Conservation (phyloP, 257 asterid species). For the Hygrophila difformis region DNA sequence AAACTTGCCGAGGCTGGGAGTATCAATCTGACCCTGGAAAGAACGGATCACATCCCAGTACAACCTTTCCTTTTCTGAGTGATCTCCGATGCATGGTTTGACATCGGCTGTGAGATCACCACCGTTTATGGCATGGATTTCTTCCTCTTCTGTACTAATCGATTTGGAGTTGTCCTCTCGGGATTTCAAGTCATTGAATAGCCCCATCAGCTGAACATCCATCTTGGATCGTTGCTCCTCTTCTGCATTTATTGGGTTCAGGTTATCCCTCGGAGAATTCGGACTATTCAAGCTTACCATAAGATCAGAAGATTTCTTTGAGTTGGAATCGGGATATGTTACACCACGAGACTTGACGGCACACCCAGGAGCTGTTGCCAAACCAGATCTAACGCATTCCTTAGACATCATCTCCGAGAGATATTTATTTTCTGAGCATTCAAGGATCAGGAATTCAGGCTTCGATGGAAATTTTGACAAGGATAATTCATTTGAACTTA, state of each 20-base stretch:
- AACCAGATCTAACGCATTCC: constrained; percentile 12
- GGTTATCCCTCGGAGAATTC: constrained; percentile 27
- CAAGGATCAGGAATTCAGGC: too few species aligned
- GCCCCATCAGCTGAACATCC: constrained; percentile 30
- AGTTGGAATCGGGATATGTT: constrained; percentile 7
- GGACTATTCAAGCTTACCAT: constrained; percentile 38
- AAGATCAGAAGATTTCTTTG: constrained; percentile 29
- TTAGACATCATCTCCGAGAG: too few species aligned
- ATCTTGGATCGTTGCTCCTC: constrained; percentile 16
- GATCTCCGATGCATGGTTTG: constrained; percentile 7
- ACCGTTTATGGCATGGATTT: too few species aligned
- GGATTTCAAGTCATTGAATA: constrained; percentile 34
- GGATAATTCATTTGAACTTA: too few species aligned
- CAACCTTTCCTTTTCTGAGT: constrained; percentile 17
- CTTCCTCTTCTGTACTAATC: constrained; percentile 9
- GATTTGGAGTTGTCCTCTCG: constrained; percentile 21
- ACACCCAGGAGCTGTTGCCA: constrained; percentile 3
- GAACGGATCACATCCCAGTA: constrained; percentile 19
- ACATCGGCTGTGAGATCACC: too few species aligned
- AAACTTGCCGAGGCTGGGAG: constrained; percentile 14
- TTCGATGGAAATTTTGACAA: too few species aligned
- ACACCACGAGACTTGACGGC: constrained; percentile 14
- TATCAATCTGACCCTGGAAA: constrained; percentile 16
- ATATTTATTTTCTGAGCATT: too few species aligned
- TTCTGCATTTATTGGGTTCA: constrained; percentile 11